Base-by-base conservation (phyloP, 2,329 filamentous ascomycete species). In the Fusarium citri region DNA sequence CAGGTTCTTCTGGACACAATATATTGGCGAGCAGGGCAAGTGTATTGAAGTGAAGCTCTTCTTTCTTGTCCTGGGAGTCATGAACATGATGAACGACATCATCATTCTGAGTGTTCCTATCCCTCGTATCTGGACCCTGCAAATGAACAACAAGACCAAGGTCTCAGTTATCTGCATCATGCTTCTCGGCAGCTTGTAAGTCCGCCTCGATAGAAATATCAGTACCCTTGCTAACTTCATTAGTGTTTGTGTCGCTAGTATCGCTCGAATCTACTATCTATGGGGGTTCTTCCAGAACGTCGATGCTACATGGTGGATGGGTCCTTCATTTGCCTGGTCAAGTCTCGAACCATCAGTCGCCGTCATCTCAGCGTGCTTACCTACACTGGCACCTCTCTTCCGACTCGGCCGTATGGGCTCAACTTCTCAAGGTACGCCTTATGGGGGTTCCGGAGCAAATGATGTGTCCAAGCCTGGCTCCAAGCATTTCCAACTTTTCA, bases 1-100 rank as follows among this genome's bases (percentile, higher is more conserved):
- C 16, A 64, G 61, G 1, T 55, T 64, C 7, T 64, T 64, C 51
- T 64, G 61, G 61, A 64, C 56, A 3, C 61, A 64, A 5, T 64
- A 64, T 2, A 31, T 58, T 12, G 61, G 61, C 1, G 23, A 31
- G 0, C 10, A 64, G 3, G 61, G 61, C 0, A 50, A 40, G 7
- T 64, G 61, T 4, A 64, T 64, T 14, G 40, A 64, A 0, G 61
- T 64, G 0, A 64, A 64, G 22, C 40, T 64, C 8, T 64, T 64
- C 10, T 64, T 64, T 10, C 59, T 64, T 16, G 51, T 64, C 14
- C 40, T 64, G 1, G 61, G 61, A 5, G 31, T 64, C 10, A 64
- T 64, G 61, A 64, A 64, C 25, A 64, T 64, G 61, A 25, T 64
- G 25, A 64, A 64, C 6, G 59, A 64, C 8, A 64, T 64, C 1